Base-by-base conservation (phyloP, 2,329 filamentous ascomycete genomes). In the Aspergillus ochraceoroseus region DNA sequence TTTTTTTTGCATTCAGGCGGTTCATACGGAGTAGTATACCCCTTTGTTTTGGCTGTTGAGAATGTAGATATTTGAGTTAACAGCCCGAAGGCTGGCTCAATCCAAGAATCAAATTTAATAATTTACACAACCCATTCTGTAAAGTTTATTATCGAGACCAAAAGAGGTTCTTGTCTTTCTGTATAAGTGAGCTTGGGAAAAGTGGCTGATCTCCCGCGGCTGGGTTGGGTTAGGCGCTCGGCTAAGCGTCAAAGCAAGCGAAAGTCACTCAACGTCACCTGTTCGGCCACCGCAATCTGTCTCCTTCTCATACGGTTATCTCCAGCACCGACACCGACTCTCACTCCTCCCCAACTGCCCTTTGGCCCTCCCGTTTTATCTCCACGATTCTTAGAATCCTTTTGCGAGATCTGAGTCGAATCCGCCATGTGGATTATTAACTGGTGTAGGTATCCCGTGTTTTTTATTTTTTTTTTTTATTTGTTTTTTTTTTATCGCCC, bases 381-480 rank as follows among this genome's bases (percentile, higher is more conserved):
- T 42, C 7, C 4, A 32, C 35, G 25, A 32, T 37, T 38, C 29
- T n/a, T 26, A 37, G 32, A 26, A 14, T 28, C 32, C 19, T 39
- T 15, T 29, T 14, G 25, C 31, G 31, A 39, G 26, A 12, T 43
- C 43, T 49, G 40, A 47, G 25, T 43, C 26, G 33, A 35, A 35
- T 39, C 38, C 55, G 51, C 62, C 51, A 94, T 95, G 88, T 94
- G 87, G 87, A 85, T 95, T 67, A 71, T 94, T 65, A 88, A 90
- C 79, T 95, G 88, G 87, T 94, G 87, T 94, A 87, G 56, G 73
- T 70, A 22, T 7, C 36, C 8, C 34, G 18, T 37, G 23, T 43
- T 38, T 28, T 47, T 37, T 38, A 6, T 2, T 18, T 15, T 8
- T 13, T 22, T 5, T 19, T 31, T 7, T 13, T 4, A 4, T 19